Conservation (phyloP, 2,329 filamentous ascomycete species). For the Incumbomyces lentus region DNA sequence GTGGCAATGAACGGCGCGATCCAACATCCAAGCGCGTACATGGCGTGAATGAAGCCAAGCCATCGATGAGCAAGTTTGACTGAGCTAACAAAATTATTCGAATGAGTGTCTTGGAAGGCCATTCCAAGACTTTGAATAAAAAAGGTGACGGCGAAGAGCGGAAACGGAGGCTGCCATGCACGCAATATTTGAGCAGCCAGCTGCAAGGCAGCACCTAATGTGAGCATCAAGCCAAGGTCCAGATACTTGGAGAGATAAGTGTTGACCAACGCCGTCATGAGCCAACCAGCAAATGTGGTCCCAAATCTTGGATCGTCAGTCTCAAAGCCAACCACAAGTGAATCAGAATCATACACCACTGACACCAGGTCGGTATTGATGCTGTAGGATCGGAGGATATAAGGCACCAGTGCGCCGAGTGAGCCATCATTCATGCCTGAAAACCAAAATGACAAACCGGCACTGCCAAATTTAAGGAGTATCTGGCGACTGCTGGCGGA, state of each 20-base stretch:
- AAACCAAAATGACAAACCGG: slow-evolving; percentile 54
- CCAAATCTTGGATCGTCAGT: slow-evolving; percentile 35
- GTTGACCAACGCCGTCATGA: slow-evolving; percentile 48
- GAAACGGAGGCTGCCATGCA: slow-evolving; percentile 30
- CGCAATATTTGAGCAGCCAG: slow-evolving; percentile 27
- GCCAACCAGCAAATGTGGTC: slow-evolving; percentile 50
- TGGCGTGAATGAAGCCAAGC: slow-evolving; percentile 65
- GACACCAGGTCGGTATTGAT: slow-evolving; percentile 44
- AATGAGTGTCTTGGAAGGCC: slow-evolving; percentile 25
- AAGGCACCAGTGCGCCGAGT: slow-evolving; percentile 52
- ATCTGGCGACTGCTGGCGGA: neutral
- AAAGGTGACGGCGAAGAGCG: slow-evolving; percentile 20
- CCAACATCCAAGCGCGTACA: slow-evolving; percentile 60
- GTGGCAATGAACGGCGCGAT: slow-evolving; percentile 62
- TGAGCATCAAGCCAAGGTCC: slow-evolving; percentile 47
- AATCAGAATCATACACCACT: slow-evolving; percentile 31
- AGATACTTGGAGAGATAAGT: slow-evolving; percentile 44
- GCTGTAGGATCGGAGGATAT: slow-evolving; percentile 48
- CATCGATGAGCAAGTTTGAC: slow-evolving; percentile 50
- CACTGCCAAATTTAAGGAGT: slow-evolving; percentile 42
- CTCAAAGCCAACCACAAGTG: too few species aligned
- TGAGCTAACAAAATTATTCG: slow-evolving; percentile 33
- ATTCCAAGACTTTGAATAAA: slow-evolving; percentile 29
- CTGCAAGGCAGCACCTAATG: slow-evolving; percentile 47
- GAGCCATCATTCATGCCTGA: slow-evolving; percentile 57